These are phyloP conservation scores for Digitaria exilis DNA, from an alignment of 202 grass and related monocot genomes.

Conservation along the genomic window DNA sequence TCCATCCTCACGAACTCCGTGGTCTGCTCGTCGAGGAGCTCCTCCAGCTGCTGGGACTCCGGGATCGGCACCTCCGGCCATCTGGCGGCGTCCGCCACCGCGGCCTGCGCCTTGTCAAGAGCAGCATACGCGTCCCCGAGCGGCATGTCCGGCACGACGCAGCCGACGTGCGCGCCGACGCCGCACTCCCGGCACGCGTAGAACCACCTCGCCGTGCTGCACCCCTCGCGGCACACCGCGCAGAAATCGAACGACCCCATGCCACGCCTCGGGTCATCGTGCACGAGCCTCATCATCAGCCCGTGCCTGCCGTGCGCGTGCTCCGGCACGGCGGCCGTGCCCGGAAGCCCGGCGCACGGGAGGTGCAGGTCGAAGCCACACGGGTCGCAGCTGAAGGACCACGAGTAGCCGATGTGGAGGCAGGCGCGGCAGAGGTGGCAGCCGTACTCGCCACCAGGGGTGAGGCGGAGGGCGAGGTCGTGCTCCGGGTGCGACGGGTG, in stretches of 20 bases:
- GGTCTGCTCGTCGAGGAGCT: not conserved
- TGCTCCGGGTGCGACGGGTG: conserved; percentile 36
- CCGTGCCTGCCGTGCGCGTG: too few relatives aligned
- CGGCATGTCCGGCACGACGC: conserved; percentile 6
- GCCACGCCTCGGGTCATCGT: conserved; percentile 12
- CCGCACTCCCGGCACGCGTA: conserved; percentile 29
- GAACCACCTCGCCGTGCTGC: conserved; percentile 29
- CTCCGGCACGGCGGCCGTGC: not conserved
- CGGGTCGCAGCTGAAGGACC: conserved; percentile 16
- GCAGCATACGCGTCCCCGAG: not conserved
- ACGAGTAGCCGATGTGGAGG: conserved; percentile 16
- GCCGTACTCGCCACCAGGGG: not conserved
- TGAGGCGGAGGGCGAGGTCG: conserved; percentile 24
- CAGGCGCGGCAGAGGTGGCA: conserved; percentile 23
- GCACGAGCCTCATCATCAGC: conserved; percentile 3
- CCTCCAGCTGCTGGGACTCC: not conserved
- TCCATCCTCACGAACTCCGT: not conserved
- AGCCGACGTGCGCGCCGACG: conserved; percentile 34
- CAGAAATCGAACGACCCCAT: not conserved
- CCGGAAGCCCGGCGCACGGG: conserved; percentile 33
- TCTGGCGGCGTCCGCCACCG: not conserved
- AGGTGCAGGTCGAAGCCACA: conserved; percentile 47
- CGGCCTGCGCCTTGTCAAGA: not conserved
- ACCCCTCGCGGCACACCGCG: not conserved
- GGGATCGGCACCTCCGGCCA: not conserved